These are phyloP conservation scores for Athelia sp. DNA, from an alignment of 1,284 basidiomycete species.

Conservation along the genomic window DNA sequence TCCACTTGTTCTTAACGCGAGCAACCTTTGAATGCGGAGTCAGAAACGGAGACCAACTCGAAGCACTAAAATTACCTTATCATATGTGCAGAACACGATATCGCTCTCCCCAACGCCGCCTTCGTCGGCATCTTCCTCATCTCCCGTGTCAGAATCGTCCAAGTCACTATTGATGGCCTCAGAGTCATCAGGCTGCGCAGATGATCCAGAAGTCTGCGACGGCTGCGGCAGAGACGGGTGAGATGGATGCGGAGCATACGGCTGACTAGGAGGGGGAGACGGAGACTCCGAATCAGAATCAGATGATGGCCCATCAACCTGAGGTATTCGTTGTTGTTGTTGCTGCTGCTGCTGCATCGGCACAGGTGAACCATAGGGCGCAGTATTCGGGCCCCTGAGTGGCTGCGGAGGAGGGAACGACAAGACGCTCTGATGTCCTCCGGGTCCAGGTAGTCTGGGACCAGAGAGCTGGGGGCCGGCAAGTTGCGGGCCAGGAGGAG, in stretches of 20 bases:
- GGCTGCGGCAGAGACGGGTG: constrained; percentile 59
- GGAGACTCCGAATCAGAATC: constrained; percentile 60
- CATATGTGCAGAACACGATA: constrained; percentile 97
- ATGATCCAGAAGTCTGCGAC: constrained; percentile 26
- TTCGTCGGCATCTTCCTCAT: constrained; percentile 71
- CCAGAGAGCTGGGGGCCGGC: no score
- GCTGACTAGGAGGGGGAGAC: constrained; percentile 44
- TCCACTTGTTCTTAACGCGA: constrained; percentile 99
- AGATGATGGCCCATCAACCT: constrained; percentile 58
- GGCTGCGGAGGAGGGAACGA: constrained; percentile 42
- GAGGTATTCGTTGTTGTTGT: constrained; percentile 50
- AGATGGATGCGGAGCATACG: constrained; percentile 59
- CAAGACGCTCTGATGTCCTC: constrained; percentile 50
- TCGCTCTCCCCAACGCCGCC: constrained; percentile 74
- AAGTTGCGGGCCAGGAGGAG: constrained; percentile 59
- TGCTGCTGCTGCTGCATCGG: constrained; percentile 17
- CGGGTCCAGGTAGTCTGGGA: constrained; percentile 39
- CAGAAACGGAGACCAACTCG: constrained; percentile 6
- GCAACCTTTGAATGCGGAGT: constrained; percentile 63
- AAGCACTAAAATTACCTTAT: constrained; percentile 66
- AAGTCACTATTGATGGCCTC: constrained; percentile 96
- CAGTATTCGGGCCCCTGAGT: constrained; percentile 4
- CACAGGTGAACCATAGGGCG: constrained; percentile 12
- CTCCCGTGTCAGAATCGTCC: constrained; percentile 88
- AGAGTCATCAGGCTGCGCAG: constrained; percentile 40